A percentile compares a stretch with the other conserved stretches of the same genome.
These are phyloP conservation scores for Magnusiomyces fungicola DNA, from an alignment of 1,139 yeast genomes.

Conservation along the genomic window DNA sequence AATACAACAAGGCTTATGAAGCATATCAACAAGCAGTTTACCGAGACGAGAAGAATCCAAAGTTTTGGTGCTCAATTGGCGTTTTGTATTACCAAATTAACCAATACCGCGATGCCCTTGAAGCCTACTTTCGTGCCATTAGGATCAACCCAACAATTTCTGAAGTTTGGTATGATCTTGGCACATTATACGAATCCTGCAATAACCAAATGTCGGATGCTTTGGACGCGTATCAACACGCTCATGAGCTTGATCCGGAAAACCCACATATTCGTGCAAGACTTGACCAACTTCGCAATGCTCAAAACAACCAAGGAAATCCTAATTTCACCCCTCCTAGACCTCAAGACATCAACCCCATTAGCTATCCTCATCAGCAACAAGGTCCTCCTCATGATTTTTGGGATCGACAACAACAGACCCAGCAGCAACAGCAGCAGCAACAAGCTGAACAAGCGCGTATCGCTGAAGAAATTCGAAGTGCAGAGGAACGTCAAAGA, in stretches of 20 bases:
- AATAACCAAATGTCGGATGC: conserved; percentile 94
- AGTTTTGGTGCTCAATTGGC: conserved; percentile 98
- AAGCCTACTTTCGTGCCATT: conserved; percentile 95
- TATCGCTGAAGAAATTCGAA: background rate
- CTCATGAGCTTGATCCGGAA: conserved; percentile 89
- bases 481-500: background rate
- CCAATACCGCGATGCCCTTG: conserved; percentile 93
- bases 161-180: conserved; percentile 98
- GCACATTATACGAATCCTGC: conserved; percentile 93
- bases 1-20: conserved; percentile 93
- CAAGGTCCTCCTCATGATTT: conserved; percentile 28
- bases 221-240: conserved; percentile 91
- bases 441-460: conserved; percentile 5
- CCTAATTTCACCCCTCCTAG: conserved; percentile 49
- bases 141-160: conserved; percentile 90
- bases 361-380: conserved; percentile 29
- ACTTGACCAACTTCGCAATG: conserved; percentile 66
- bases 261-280: conserved; percentile 93
- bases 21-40: conserved; percentile 98
- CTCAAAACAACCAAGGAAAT: conserved; percentile 40
- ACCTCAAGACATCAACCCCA: conserved; percentile 40
- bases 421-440: conserved; percentile 14
- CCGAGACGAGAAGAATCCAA: conserved; percentile 91
- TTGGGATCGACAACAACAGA: conserved; percentile 20
- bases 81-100: conserved; percentile 92